phyloP scores from a whole-genome alignment of 495 filamentous ascomycete species.

The Talaromyces proteolyticus region DNA sequence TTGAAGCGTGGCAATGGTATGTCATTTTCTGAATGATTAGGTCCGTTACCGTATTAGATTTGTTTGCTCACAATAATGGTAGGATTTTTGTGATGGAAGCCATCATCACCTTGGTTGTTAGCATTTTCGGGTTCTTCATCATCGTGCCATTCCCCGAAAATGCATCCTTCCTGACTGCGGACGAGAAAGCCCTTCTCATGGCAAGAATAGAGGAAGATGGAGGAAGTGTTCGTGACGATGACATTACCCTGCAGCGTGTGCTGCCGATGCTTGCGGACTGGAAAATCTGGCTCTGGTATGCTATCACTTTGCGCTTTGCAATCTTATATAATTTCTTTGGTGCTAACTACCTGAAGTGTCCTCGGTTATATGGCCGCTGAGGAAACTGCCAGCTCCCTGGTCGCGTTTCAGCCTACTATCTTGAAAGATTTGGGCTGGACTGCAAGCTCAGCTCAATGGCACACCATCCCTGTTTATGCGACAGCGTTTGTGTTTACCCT shows the following conservation, averaged over 20 bases:
- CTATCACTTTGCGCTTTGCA: no score
- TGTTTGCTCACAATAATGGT: neutral
- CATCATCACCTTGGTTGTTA: conserved; percentile 35
- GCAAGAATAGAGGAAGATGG: conserved; percentile 36
- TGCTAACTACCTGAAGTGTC: conserved; percentile 5
- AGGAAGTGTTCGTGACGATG: conserved; percentile 27
- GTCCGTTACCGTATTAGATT: neutral
- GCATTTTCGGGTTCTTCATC: conserved; percentile 36
- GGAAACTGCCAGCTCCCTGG: conserved; percentile 27
- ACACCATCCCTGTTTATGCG: conserved; percentile 37
- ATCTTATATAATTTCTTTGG: no score
- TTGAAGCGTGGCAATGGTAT: conserved; percentile 22
- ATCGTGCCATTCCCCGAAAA: conserved; percentile 48
- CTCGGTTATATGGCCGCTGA: conserved; percentile 13
- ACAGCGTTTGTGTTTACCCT: conserved; percentile 29
- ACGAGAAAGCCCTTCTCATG: conserved; percentile 37
- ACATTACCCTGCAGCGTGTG: conserved; percentile 26
- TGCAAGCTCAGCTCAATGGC: conserved; percentile 28
- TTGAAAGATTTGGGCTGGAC: conserved; percentile 36
- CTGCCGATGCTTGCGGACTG: conserved; percentile 35
- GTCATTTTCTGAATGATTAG: conserved; percentile 4
- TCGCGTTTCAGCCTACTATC: conserved; percentile 38
- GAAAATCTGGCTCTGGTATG: conserved; percentile 41
- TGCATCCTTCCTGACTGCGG: conserved; percentile 34
- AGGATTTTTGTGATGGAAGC: conserved; percentile 34